Base-by-base conservation (phyloP, 2,329 filamentous ascomycete genomes). In the Neofusicoccum kwambonambiense region DNA sequence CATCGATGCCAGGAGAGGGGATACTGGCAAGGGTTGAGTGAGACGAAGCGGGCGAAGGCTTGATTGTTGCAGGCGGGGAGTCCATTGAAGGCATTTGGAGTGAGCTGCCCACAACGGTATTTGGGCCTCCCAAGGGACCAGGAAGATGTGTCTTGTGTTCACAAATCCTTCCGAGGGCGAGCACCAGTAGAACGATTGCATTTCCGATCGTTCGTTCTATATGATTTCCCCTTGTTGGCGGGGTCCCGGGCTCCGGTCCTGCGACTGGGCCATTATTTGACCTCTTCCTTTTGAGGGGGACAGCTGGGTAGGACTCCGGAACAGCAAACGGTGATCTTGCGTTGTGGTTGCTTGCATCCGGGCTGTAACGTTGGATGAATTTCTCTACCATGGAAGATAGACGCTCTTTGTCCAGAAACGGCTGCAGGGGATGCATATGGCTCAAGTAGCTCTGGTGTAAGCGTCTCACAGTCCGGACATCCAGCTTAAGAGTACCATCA, bases 121-220 rank as follows among this genome's bases (percentile, higher is more conserved):
- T 82, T 56, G 63, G 75, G 65, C 86, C 83, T 15, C 81, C 82
- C 7, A 90, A 83, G 2, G 89, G 81, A 2, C 81, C 82, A 17
- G 85, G 84, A 11, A 89, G 71, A 17, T 80, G 79, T 3, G 79
- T 73, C 50, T 80, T 79, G 66, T 83, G 78, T 66, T 82, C 76
- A 70, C 91, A 94, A 12, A 98, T 90, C 72, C 92, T 93, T 17
- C 95, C 95, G 5, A 99, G 80, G 0, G 94, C 94, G 62, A 98
- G 82, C 0, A 97, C 87, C 3, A 94, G 82, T 2, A 97, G 83
- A 1, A 97, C 86, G 44, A 98, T 83, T 0, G 93, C 93, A 69
- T 91, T 96, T 71, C 74, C 67, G 74, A 81, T 65, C 63, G 62
- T 58, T 17, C 69, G 56, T 60, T 71, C 51, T 6, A 70, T 67